Evolutionary conservation across 768 basidiomycete species (phyloP).

Genomic region (Dacryopinax primogenitus): DNA sequence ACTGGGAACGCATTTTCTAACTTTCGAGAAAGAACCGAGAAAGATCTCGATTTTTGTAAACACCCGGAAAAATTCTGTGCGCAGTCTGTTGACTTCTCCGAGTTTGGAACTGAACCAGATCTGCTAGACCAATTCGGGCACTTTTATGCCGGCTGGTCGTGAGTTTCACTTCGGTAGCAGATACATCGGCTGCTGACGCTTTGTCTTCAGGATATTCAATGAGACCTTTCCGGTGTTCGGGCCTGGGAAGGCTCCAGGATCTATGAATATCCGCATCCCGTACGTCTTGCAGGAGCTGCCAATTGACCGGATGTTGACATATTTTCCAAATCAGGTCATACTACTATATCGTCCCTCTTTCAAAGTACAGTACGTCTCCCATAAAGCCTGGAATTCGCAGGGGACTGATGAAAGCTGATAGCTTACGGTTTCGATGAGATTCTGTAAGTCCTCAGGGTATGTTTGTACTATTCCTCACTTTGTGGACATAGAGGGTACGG

Average conservation of each 20-base stretch:
- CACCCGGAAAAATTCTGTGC: conserved; percentile 8
- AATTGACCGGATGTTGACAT: background rate
- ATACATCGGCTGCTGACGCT: background rate
- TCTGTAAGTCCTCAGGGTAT: background rate
- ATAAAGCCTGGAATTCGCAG: too few relatives aligned
- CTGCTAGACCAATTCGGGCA: conserved; percentile 2
- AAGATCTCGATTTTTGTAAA: background rate
- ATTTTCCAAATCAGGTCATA: background rate
- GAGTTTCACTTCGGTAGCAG: background rate
- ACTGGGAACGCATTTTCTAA: background rate
- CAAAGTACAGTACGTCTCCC: background rate
- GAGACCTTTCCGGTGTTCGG: conserved; percentile 9
- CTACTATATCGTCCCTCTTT: background rate
- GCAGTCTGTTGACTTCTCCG: background rate
- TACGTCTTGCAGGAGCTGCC: background rate
- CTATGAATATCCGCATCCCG: conserved; percentile 11
- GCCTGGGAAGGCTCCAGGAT: background rate
- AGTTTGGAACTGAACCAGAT: background rate
- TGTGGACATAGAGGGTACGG: background rate
- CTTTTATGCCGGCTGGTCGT: conserved; percentile 6
- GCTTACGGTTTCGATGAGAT: background rate
- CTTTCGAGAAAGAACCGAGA: background rate
- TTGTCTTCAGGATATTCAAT: background rate
- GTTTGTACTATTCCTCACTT: background rate
- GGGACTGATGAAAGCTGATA: too few relatives aligned